Evolutionary conservation across 2,329 filamentous ascomycete genomes (phyloP).

Genomic region (Trichophaea hybrida): DNA sequence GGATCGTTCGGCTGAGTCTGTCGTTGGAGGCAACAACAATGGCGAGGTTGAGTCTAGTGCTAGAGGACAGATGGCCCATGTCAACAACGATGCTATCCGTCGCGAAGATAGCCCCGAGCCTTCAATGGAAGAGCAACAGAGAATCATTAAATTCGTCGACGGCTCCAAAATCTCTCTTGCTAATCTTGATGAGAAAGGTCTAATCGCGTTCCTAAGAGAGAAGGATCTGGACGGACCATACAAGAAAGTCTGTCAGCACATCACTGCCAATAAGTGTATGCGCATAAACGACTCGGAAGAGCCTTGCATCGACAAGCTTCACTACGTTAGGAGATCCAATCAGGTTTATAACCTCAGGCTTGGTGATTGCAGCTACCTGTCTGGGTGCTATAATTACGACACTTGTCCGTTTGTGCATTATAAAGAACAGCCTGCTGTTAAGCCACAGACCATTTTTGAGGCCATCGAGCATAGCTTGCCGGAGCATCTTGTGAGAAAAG

Average conservation of each 20-base stretch:
- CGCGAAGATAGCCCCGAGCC: no score
- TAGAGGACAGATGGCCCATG: no score
- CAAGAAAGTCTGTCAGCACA: background rate
- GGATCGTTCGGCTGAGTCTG: no score
- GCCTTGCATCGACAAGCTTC: constrained; percentile 6
- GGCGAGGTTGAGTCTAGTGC: no score
- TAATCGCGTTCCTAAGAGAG: background rate
- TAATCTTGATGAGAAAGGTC: background rate
- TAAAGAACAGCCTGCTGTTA: background rate
- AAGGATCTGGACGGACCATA: background rate
- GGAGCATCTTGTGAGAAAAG: no score
- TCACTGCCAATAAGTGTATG: background rate
- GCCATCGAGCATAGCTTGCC: background rate
- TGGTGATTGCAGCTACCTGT: constrained; percentile 16
- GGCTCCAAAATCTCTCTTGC: no score
- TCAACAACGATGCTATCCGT: no score
- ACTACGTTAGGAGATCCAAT: constrained; percentile 11
- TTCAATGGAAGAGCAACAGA: no score
- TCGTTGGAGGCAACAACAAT: no score
- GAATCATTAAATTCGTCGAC: no score
- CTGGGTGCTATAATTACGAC: constrained; percentile 12
- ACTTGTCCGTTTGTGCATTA: constrained; percentile 19
- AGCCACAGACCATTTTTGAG: background rate
- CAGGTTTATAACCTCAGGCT: constrained; percentile 10
- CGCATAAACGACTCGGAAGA: background rate